Evolutionary conservation across 305 asterid genomes (phyloP), one percentile per base, ranked within the genome.

Genomic region (Andrographis paniculata): DNA sequence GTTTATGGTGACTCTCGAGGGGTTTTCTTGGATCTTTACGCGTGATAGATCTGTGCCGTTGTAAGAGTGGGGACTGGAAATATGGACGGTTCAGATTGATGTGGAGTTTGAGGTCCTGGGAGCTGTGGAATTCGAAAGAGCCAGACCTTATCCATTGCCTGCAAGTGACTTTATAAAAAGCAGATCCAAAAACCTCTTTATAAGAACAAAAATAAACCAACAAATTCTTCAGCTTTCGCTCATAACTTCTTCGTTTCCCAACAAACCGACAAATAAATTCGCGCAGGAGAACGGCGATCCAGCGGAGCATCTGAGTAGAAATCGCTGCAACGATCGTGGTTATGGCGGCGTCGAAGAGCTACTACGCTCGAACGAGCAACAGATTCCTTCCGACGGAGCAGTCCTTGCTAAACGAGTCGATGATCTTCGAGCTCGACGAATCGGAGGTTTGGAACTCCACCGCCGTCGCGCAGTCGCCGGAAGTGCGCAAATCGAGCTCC

Each of bases 371-470:
- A 52, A 21, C 82, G 1, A 80, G 61, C 67, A 63, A 68, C 66
- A 58, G 79, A 14, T 82, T 77, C 63, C 71, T 85, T 2, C 83
- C 78, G 2, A 44, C 42, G 52, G 80, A 78, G 27, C 77, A 39
- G 42, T 20, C 62, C 14, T 45, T 22, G 66, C 9, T 42, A 30
- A 17, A 48, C 70, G 62, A 69, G 22, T 52, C 74, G 0, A 49
- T 65, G 70, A 62, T 63, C 42, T 75, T 88, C 70, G 97, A 88
- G 72, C 72, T 88, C 42, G 89, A 84, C 47, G 94, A 84, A 60
- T 72, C 95, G 10, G 98, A 89, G 14, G 60, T 85, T 21, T 85
- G 91, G 93, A 64, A 44, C 72, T 48, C 80, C 15, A 37, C 70
- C 6, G 55, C 80, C 17, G 41, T 68, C 9, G 55, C 79, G 8